These are phyloP conservation scores for Rhodomyrtus psidioides DNA, from an alignment of 441 rosid genomes.

Conservation along the genomic window DNA sequence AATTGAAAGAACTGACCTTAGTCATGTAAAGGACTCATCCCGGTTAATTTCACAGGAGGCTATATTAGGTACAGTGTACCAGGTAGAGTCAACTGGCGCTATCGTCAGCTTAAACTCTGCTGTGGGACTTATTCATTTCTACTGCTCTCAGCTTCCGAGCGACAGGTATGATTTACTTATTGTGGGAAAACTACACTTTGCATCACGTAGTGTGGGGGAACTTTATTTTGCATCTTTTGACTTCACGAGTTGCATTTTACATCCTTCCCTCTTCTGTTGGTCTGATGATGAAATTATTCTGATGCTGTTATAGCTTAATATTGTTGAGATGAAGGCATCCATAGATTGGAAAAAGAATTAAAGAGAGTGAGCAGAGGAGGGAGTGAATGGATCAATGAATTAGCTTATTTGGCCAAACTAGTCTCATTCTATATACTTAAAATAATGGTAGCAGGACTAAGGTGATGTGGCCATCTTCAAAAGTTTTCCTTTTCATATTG, in stretches of 20 bases:
- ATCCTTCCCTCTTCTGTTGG: slow-evolving; percentile 3
- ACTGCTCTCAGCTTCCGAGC: slow-evolving; percentile 98
- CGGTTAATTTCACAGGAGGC: slow-evolving; percentile 76
- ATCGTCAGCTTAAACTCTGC: slow-evolving; percentile 97
- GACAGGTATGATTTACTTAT: slow-evolving; percentile 54
- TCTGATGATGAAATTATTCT: neutral
- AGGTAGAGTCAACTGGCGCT: slow-evolving; percentile 97
- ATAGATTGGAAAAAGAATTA: neutral
- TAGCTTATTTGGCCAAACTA: neutral
- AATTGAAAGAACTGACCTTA: slow-evolving; percentile 96
- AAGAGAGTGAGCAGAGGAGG: neutral
- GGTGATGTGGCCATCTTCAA: neutral
- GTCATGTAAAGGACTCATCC: slow-evolving; percentile 86
- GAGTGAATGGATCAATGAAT: neutral
- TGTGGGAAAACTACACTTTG: neutral
- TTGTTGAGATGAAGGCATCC: neutral
- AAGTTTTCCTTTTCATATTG: neutral
- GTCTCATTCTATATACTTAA: neutral
- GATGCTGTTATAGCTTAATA: neutral
- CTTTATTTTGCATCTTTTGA: neutral
- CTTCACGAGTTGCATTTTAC: slow-evolving; percentile 1
- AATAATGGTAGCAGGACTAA: neutral
- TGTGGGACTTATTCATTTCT: slow-evolving; percentile 92
- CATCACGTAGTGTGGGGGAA: neutral
- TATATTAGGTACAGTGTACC: slow-evolving; percentile 84